Evolutionary conservation across 2,329 filamentous ascomycete genomes (phyloP), one percentile per base, ranked within the genome.

Genomic region (Cercospora zeina): DNA sequence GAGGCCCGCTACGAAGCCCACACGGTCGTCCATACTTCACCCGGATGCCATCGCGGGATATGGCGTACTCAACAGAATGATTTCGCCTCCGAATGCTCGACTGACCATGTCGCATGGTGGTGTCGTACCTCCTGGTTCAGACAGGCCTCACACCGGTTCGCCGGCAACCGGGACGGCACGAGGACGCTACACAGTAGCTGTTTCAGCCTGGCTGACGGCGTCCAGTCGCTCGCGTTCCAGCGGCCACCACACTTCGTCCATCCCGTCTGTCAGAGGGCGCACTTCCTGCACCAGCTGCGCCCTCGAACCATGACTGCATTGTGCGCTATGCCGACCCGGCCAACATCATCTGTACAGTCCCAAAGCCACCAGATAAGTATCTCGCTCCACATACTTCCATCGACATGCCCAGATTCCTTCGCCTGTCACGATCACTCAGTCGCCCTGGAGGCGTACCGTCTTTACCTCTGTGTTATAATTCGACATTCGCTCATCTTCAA

Each of bases 71-170:
- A 6, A n/a, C 21, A 14, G 21, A 30, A 27, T 13, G 1, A 49
- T 14, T 49, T 49, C 42, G 42, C 42, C 21, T 27, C 16, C 42
- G 42, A 49, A 49, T 30, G 14, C 14, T 14, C 21, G 11, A 51
- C 47, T 31, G 27, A 6, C 24, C 7, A 19, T 27, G 47, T 45
- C 19, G 39, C 39, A 13, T 45, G n/a, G 4, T 47, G 54, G 54
- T 47, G 37, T 30, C 21, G 54, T 30, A 8, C 19, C n/a, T 27
- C 16, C 39, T 16, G 3, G 24, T 27, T 27, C 19, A 45, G 55
- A 36, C 55, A 58, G 39, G 39, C 55, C 55, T 58, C 55, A 49
- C 42, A 49, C 31, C 39, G 55, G 42, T 49, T 49, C 30, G 55
- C 2, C 55, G 55, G 55, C 10, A 34, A 39, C 2, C 55, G 55